Percentiles rank a stretch among this genome's conserved stretches.
Evolutionary conservation across 129 eudicot species (phyloP).

Genomic region (Flaveria linearis): DNA sequence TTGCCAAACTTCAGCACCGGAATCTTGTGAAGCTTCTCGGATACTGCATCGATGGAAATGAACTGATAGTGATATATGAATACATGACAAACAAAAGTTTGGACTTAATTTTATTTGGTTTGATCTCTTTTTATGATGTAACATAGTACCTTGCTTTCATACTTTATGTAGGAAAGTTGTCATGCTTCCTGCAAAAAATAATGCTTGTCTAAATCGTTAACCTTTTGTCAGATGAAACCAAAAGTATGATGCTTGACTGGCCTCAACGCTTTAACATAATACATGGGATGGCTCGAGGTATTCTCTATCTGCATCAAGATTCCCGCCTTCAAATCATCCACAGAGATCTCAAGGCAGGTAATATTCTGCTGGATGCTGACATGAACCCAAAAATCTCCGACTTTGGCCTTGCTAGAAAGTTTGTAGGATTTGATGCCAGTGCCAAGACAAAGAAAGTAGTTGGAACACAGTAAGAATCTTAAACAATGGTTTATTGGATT

Average conservation of each 20-base stretch:
- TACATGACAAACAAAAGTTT: conserved; percentile 53
- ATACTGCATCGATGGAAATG: conserved; percentile 42
- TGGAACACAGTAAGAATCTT: conserved; percentile 43
- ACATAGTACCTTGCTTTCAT: background rate
- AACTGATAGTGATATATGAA: conserved; percentile 34
- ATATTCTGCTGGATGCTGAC: conserved; percentile 37
- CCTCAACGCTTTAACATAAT: conserved; percentile 23
- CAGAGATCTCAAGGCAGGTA: conserved; percentile 52
- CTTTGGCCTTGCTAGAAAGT: conserved; percentile 39
- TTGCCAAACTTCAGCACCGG: conserved; percentile 53
- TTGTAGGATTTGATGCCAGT: too few species aligned
- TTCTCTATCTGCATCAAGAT: conserved; percentile 36
- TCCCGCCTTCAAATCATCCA: conserved; percentile 36
- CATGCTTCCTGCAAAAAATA: background rate
- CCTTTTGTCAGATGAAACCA: conserved; percentile 18
- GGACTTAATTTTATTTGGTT: conserved; percentile 46
- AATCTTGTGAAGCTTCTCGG: conserved; percentile 62
- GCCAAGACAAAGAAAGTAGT: too few species aligned
- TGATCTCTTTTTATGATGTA: background rate
- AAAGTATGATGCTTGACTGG: conserved; percentile 25
- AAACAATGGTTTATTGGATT: background rate
- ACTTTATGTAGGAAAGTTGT: background rate
- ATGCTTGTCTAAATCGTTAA: background rate
- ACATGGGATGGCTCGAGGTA: conserved; percentile 35
- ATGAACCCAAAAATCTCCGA: conserved; percentile 55